Percentiles rank a stretch among this genome's conserved stretches.
Evolutionary conservation across 2,329 filamentous ascomycete genomes (phyloP).

Genomic region (Xylariales sp.): DNA sequence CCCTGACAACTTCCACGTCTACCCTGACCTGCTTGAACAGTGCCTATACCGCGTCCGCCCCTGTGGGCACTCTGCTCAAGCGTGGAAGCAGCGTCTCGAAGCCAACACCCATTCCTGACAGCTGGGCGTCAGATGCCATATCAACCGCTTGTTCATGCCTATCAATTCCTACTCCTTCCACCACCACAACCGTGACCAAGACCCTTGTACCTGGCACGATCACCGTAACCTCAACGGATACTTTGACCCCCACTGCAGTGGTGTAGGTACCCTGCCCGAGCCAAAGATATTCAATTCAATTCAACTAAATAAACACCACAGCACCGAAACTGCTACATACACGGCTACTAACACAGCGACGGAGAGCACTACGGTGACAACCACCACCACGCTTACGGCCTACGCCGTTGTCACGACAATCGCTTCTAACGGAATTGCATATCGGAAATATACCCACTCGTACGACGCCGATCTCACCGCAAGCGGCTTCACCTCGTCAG

Average conservation of each 20-base stretch:
- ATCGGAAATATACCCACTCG: slow-evolving; percentile 9
- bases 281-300: not conserved
- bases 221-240: slow-evolving; percentile 1
- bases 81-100: slow-evolving; percentile 1
- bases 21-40: slow-evolving; percentile 8
- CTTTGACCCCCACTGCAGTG: not conserved
- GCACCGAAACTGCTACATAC: slow-evolving; percentile 4
- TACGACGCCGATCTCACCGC: slow-evolving; percentile 6
- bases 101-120: slow-evolving; percentile 9
- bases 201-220: not conserved
- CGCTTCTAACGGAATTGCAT: slow-evolving; percentile 8
- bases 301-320: not conserved
- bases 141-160: slow-evolving; percentile 11
- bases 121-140: slow-evolving; percentile 4
- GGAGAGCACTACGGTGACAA: slow-evolving; percentile 4
- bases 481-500: slow-evolving; percentile 7
- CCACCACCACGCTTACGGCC: slow-evolving; percentile 6
- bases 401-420: slow-evolving; percentile 12
- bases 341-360: slow-evolving; percentile 4
- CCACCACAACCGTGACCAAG: slow-evolving; percentile 7
- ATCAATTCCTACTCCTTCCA: slow-evolving; percentile 5
- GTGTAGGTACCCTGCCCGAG: slow-evolving; percentile 2
- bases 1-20: slow-evolving; percentile 3
- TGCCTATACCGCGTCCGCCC: slow-evolving; percentile 7
- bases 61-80: slow-evolving; percentile 5